phyloP scores from a whole-genome alignment of 768 basidiomycete species.

The Lactarius sp. region DNA sequence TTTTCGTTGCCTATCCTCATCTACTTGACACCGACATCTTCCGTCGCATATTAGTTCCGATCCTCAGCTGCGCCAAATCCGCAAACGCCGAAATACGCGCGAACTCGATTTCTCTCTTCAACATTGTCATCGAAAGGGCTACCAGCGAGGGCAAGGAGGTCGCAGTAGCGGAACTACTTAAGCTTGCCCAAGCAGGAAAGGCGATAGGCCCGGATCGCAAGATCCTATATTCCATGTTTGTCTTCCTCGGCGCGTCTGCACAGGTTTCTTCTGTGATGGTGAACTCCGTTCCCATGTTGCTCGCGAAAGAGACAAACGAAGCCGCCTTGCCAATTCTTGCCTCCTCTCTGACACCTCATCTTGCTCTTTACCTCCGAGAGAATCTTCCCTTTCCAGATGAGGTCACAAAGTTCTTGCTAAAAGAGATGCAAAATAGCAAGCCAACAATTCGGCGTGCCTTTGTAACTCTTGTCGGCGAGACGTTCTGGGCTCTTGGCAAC shows the following conservation, averaged over 20 bases:
- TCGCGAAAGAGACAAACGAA: constrained; percentile 79
- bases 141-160: constrained; percentile 38
- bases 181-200: constrained; percentile 78
- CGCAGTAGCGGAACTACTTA: constrained; percentile 60
- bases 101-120: constrained; percentile 56
- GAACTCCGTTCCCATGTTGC: constrained; percentile 40
- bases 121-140: constrained; percentile 35
- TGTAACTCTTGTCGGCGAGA: constrained; percentile 54
- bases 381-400: constrained; percentile 43
- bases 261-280: constrained; percentile 44
- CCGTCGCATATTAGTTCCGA: constrained; percentile 51
- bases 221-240: constrained; percentile 74
- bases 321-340: constrained; percentile 51
- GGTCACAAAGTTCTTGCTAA: constrained; percentile 47
- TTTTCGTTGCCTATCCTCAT: constrained; percentile 52
- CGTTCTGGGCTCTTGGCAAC: constrained; percentile 46
- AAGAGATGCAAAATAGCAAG: constrained; percentile 70
- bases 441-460: constrained; percentile 57
- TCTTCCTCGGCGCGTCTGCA: constrained; percentile 44
- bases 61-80: constrained; percentile 70
- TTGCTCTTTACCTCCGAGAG: constrained; percentile 47
- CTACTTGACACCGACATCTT: constrained; percentile 46
- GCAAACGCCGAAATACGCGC: constrained; percentile 56
- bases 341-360: constrained; percentile 51
- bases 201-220: constrained; percentile 86